Evolutionary conservation across 331 rosid species (phyloP).

Genomic region (Erythrophleum ivorense): DNA sequence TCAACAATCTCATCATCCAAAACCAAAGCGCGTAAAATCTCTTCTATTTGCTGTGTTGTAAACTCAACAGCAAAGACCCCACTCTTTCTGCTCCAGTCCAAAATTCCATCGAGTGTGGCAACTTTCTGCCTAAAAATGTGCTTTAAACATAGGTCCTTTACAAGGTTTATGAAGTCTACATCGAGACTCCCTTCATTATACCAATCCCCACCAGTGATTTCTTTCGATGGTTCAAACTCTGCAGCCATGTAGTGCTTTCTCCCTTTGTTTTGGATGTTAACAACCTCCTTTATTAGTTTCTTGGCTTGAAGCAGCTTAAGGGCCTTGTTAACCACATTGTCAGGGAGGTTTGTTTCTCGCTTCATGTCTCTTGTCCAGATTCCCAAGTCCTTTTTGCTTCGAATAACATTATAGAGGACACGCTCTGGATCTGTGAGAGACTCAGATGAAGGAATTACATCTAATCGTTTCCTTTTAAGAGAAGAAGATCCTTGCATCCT

Average conservation of each 20-base stretch:
- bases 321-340: conserved; percentile 49
- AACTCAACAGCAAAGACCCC: conserved; percentile 44
- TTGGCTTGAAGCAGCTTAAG: conserved; percentile 60
- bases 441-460: conserved; percentile 34
- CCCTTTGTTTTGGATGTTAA: conserved; percentile 60
- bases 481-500: conserved; percentile 51
- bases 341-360: conserved; percentile 55
- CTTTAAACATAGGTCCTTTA: conserved; percentile 49
- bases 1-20: conserved; percentile 62
- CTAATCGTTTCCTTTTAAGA: conserved; percentile 56
- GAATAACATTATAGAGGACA: conserved; percentile 52
- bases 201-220: conserved; percentile 79
- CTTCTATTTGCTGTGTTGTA: conserved; percentile 54
- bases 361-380: conserved; percentile 68
- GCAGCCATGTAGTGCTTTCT: conserved; percentile 74
- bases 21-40: conserved; percentile 64
- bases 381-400: conserved; percentile 61
- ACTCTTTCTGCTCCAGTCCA: conserved; percentile 37
- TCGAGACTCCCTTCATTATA: conserved; percentile 64
- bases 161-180: conserved; percentile 45
- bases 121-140: conserved; percentile 52
- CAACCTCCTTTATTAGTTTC: conserved; percentile 69
- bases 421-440: conserved; percentile 59
- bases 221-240: conserved; percentile 74
- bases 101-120: conserved; percentile 52